A percentile compares a stretch with the other conserved stretches of the same genome.
phyloP scores from a whole-genome alignment of 768 basidiomycete species.

The Coprinopsis sp. region DNA sequence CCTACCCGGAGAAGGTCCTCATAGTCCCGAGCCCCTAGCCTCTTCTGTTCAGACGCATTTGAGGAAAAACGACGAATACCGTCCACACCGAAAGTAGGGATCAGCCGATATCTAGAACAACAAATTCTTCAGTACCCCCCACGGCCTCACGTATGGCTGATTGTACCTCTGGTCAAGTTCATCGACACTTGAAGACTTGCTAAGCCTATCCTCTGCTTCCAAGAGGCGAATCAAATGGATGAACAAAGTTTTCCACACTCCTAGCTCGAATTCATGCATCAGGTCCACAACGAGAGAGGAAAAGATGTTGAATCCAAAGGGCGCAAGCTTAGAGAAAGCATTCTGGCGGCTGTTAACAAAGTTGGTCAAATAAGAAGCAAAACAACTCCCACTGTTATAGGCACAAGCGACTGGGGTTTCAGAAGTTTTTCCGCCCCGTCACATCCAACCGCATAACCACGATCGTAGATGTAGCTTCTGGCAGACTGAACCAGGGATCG shows the following conservation, averaged over 20 bases:
- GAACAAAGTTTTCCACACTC: constrained; percentile 32
- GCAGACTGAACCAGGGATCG: not conserved
- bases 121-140: constrained; percentile 23
- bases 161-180: constrained; percentile 36
- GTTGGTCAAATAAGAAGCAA: not conserved
- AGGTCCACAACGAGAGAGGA: constrained; percentile 25
- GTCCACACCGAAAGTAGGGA: constrained; percentile 24
- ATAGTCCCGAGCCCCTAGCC: constrained; percentile 30
- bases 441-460: no score
- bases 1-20: constrained; percentile 35
- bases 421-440: no score
- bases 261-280: constrained; percentile 35
- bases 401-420: no score
- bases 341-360: constrained; percentile 18
- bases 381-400: not conserved
- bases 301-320: constrained; percentile 20
- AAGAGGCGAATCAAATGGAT: constrained; percentile 31
- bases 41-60: constrained; percentile 27
- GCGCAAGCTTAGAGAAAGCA: constrained; percentile 22
- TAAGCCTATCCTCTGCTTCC: constrained; percentile 16
- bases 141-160: constrained; percentile 31
- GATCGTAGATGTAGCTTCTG: no score
- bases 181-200: constrained; percentile 16
- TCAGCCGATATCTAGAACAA: constrained; percentile 17
- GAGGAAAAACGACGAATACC: constrained; percentile 27